Percentiles rank a stretch among this genome's conserved stretches.
Evolutionary conservation across 2,329 filamentous ascomycete genomes (phyloP).

Genomic region (Penicillium janthinellum): DNA sequence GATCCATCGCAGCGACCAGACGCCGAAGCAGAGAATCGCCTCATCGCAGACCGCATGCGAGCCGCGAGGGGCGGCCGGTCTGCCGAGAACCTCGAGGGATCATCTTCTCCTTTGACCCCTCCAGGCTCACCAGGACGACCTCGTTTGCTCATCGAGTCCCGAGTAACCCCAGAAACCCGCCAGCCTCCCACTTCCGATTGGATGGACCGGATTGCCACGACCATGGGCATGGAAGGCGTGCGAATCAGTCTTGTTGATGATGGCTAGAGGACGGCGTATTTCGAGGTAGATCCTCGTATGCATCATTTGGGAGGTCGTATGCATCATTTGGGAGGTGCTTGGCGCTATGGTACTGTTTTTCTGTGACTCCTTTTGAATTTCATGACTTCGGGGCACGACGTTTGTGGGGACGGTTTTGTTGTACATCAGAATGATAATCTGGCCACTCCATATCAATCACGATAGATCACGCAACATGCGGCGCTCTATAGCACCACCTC

Average conservation of each 20-base stretch:
- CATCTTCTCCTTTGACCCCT: constrained; percentile 14
- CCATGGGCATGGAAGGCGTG: constrained; percentile 30
- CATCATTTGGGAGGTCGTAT: background rate
- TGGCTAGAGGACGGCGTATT: background rate
- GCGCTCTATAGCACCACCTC: too few species aligned
- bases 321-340: background rate
- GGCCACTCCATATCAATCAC: background rate
- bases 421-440: background rate
- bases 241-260: constrained; percentile 20
- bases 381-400: background rate
- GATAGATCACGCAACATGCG: too few species aligned
- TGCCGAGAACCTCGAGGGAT: background rate
- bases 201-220: constrained; percentile 29
- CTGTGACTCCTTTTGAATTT: background rate
- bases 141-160: constrained; percentile 19
- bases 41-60: constrained; percentile 10
- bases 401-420: background rate
- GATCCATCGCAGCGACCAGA: constrained; percentile 21
- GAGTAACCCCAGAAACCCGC: constrained; percentile 19
- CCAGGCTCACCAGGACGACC: constrained; percentile 17
- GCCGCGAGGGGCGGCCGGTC: background rate
- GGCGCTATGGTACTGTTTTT: background rate
- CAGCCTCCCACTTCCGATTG: constrained; percentile 25
- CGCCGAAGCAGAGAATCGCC: constrained; percentile 19
- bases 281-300: background rate